These are phyloP conservation scores for Hammondia hammondi DNA, from an alignment of 169 alveolate genomes.

Conservation along the genomic window DNA sequence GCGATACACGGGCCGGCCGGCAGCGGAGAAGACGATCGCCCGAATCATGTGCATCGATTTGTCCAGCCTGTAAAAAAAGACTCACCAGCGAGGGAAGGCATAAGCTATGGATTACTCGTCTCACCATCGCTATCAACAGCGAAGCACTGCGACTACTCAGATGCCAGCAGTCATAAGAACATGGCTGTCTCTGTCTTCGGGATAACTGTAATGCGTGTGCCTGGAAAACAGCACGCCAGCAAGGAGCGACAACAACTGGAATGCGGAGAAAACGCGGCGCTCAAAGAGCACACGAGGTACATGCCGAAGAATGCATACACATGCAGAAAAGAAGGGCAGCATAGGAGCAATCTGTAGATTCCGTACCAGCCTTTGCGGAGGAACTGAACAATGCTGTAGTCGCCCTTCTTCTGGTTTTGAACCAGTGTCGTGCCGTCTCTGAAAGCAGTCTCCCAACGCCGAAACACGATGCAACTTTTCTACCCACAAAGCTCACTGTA, in stretches of 20 bases:
- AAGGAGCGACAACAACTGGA: too few relatives aligned
- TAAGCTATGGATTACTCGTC: too few relatives aligned
- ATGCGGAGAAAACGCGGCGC: too few relatives aligned
- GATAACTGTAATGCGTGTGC: too few relatives aligned
- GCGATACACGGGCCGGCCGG: constrained; percentile 56
- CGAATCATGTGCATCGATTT: constrained; percentile 55
- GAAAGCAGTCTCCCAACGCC: not conserved
- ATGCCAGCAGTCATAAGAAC: too few relatives aligned
- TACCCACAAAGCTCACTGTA: too few relatives aligned
- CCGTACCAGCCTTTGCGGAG: constrained; percentile 85
- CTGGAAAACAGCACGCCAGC: too few relatives aligned
- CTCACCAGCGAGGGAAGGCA: not conserved
- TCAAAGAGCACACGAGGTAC: too few relatives aligned
- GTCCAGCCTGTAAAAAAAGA: constrained; percentile 40
- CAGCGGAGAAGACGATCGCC: constrained; percentile 51
- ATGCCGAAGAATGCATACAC: not conserved
- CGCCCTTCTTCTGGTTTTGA: constrained; percentile 84
- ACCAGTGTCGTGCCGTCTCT: constrained; percentile 83
- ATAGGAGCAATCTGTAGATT: not conserved
- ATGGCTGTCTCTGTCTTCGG: too few relatives aligned
- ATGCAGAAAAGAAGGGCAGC: not conserved
- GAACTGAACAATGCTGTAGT: constrained; percentile 83
- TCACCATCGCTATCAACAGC: too few relatives aligned
- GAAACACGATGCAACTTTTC: too few relatives aligned
- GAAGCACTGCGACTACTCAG: too few relatives aligned